These are phyloP conservation scores for Nigrograna mackinnonii DNA, from an alignment of 2,329 filamentous ascomycete genomes.

Conservation along the genomic window DNA sequence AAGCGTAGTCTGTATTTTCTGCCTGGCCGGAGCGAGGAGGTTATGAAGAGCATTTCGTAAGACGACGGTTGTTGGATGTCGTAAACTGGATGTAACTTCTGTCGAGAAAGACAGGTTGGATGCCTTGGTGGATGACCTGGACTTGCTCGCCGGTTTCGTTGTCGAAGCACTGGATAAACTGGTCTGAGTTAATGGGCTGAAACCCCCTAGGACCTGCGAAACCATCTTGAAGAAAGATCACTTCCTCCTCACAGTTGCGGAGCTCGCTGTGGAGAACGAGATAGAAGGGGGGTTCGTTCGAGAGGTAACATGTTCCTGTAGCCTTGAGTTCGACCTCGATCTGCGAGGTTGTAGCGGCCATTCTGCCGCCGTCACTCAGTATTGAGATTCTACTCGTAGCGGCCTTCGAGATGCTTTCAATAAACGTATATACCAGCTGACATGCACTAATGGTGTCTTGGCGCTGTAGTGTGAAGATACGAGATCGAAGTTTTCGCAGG, in stretches of 20 bases:
- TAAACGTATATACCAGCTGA: too few relatives aligned
- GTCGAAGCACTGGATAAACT: slow-evolving; percentile 9
- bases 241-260: slow-evolving; percentile 1
- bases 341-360: too few relatives aligned
- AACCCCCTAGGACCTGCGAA: slow-evolving; percentile 3
- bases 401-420: too few relatives aligned
- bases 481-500: too few relatives aligned
- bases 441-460: too few relatives aligned
- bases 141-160: slow-evolving; percentile 7
- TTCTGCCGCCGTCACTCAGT: too few relatives aligned
- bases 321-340: too few relatives aligned
- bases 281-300: slow-evolving; percentile 9
- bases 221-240: slow-evolving; percentile 10
- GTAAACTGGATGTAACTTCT: slow-evolving; percentile 4
- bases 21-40: slow-evolving; percentile 7
- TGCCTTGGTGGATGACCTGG: slow-evolving; percentile 8
- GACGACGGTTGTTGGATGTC: slow-evolving; percentile 4
- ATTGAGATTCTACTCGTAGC: too few relatives aligned
- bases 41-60: slow-evolving; percentile 8
- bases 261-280: slow-evolving; percentile 2
- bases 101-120: slow-evolving; percentile 3
- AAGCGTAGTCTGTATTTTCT: slow-evolving; percentile 9
- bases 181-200: slow-evolving; percentile 8
- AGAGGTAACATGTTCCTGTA: slow-evolving; percentile 7
- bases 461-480: too few relatives aligned